A percentile compares a stretch with the other conserved stretches of the same genome.
Conservation (phyloP, 306 rosid species). For the Oxytropis ochrocephala region DNA sequence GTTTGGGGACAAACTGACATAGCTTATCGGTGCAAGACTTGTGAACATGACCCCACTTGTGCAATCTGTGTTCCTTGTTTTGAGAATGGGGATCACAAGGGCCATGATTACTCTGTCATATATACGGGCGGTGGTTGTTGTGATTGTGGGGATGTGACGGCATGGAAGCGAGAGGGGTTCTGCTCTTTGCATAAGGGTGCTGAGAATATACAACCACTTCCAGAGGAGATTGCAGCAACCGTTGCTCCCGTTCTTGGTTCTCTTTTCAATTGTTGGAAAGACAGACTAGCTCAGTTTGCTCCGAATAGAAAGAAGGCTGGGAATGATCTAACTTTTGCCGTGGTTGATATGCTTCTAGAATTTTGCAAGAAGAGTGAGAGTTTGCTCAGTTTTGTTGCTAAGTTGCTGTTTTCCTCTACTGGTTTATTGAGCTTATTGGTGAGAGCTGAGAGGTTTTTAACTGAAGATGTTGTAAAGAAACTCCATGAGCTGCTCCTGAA, state of each 20-base stretch:
- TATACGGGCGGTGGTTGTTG: conserved; percentile 92
- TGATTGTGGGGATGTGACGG: conserved; percentile 96
- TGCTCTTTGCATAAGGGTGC: conserved; percentile 89
- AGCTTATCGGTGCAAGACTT: conserved; percentile 86
- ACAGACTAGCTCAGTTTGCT: conserved; percentile 38
- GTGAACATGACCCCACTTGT: conserved; percentile 88
- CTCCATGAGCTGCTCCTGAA: conserved; percentile 84
- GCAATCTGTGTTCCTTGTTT: conserved; percentile 98
- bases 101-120: conserved; percentile 77
- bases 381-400: conserved; percentile 84
- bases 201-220: conserved; percentile 80
- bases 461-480: conserved; percentile 45
- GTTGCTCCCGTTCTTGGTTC: conserved; percentile 69
- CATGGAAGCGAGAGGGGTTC: conserved; percentile 95
- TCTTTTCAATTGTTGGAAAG: conserved; percentile 60
- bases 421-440: conserved; percentile 60
- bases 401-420: conserved; percentile 39
- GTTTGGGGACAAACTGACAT: conserved; percentile 85
- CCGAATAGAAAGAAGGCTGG: conserved; percentile 49
- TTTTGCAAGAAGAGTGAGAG: conserved; percentile 91
- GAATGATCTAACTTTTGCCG: conserved; percentile 59
- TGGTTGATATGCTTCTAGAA: conserved; percentile 83
- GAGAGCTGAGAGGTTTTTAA: conserved; percentile 69
- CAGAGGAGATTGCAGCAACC: conserved; percentile 44
- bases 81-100: conserved; percentile 75